These are phyloP conservation scores for Tricharina praecox DNA, from an alignment of 495 filamentous ascomycete species.

Conservation along the genomic window DNA sequence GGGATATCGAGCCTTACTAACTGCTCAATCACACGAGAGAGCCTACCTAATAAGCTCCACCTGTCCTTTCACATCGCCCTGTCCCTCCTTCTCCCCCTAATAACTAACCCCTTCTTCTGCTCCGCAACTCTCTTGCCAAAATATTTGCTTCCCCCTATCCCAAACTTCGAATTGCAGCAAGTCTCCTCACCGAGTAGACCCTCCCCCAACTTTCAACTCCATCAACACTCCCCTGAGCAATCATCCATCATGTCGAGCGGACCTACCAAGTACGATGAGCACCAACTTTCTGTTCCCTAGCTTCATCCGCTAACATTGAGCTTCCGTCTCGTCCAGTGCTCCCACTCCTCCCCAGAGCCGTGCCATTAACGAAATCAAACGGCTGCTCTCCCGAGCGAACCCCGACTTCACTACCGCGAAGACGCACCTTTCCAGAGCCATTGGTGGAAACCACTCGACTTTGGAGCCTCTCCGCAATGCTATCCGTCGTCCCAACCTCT, in stretches of 20 bases:
- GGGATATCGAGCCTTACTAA: not conserved
- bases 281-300: not conserved
- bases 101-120: not conserved
- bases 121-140: not conserved
- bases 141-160: not conserved
- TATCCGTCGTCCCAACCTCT: conserved; percentile 2
- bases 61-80: not conserved
- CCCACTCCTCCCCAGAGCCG: conserved; percentile 2
- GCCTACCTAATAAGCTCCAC: not conserved
- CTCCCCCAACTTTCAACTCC: not conserved
- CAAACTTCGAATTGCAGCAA: not conserved
- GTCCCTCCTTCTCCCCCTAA: not conserved
- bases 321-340: not conserved
- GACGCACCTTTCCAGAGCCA: not conserved
- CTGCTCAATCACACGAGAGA: not conserved
- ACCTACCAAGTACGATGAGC: not conserved
- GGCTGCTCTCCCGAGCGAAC: not conserved
- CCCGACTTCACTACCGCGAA: conserved; percentile 4
- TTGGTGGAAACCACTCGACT: conserved; percentile 1
- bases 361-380: conserved; percentile 8
- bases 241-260: not conserved
- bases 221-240: not conserved
- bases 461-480: conserved; percentile 5
- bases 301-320: not conserved
- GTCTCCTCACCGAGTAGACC: not conserved